phyloP scores from a whole-genome alignment of 805 yeast genomes.

The Candida railenensis region DNA sequence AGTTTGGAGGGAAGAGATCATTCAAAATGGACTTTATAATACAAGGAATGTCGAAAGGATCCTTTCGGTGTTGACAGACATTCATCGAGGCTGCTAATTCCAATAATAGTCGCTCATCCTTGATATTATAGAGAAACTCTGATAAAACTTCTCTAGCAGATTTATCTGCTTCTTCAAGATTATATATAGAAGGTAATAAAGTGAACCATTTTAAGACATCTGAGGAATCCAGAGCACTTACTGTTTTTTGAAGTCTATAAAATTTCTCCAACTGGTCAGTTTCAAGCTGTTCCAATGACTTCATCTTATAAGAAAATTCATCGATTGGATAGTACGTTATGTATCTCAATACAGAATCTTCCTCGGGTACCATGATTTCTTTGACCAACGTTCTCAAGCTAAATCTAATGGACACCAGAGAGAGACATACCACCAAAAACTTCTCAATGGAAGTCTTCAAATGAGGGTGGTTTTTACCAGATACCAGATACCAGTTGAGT shows the following conservation, averaged over 20 bases:
- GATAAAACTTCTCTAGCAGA: constrained; percentile 5
- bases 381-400: constrained; percentile 6
- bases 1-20: background rate
- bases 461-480: background rate
- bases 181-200: constrained; percentile 10
- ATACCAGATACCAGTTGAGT: background rate
- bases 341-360: constrained; percentile 13
- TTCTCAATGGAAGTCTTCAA: background rate
- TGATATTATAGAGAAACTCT: constrained; percentile 1
- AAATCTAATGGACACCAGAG: constrained; percentile 6
- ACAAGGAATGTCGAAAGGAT: background rate
- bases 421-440: background rate
- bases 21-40: background rate
- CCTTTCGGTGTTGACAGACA: background rate
- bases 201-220: constrained; percentile 6
- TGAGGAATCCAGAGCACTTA: background rate
- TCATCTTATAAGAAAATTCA: constrained; percentile 32
- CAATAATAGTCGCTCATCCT: background rate
- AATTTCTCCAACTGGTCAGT: background rate
- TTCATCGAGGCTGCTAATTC: background rate
- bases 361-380: constrained; percentile 3
- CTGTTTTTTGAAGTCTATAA: constrained; percentile 6
- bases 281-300: constrained; percentile 4
- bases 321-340: constrained; percentile 39
- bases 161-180: constrained; percentile 1